Evolutionary conservation across 768 basidiomycete genomes (phyloP).

Genomic region (Boletus pseudo-olivaceus): DNA sequence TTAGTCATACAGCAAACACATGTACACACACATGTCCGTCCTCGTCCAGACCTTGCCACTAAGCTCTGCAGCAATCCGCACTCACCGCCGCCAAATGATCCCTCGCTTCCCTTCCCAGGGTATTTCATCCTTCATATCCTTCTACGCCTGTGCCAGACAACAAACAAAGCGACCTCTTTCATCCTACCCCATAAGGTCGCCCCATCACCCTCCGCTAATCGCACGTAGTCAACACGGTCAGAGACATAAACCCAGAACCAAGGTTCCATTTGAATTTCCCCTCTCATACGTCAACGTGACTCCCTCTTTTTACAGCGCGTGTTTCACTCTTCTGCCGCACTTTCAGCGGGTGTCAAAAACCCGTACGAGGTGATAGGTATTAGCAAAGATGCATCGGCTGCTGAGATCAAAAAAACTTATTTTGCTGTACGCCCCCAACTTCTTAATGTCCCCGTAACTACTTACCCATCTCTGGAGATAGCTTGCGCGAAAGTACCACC

Average conservation of each 20-base stretch:
- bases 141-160: slow-evolving; percentile 52
- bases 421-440: slow-evolving; percentile 65
- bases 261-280: slow-evolving; percentile 34
- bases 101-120: slow-evolving; percentile 47
- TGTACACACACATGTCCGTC: slow-evolving; percentile 10
- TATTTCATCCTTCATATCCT: slow-evolving; percentile 51
- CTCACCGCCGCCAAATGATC: slow-evolving; percentile 38
- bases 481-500: slow-evolving; percentile 98
- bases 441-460: slow-evolving; percentile 11
- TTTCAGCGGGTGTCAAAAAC: slow-evolving; percentile 59
- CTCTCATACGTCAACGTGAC: slow-evolving; percentile 17
- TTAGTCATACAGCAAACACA: slow-evolving; percentile 25
- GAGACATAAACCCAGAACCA: slow-evolving; percentile 30
- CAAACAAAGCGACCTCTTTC: slow-evolving; percentile 35
- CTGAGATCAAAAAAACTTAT: slow-evolving; percentile 97
- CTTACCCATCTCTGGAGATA: slow-evolving; percentile 33
- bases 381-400: slow-evolving; percentile 70
- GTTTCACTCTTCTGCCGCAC: slow-evolving; percentile 66
- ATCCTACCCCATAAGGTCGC: slow-evolving; percentile 38
- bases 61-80: not conserved
- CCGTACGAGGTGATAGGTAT: slow-evolving; percentile 94
- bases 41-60: not conserved
- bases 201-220: slow-evolving; percentile 22
- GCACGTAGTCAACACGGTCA: slow-evolving; percentile 14
- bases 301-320: slow-evolving; percentile 48